A percentile compares a stretch with the other conserved stretches of the same genome.
Evolutionary conservation across 192 early-diverging fungal genomes (phyloP).

Genomic region (Umbelopsis isabellina): DNA sequence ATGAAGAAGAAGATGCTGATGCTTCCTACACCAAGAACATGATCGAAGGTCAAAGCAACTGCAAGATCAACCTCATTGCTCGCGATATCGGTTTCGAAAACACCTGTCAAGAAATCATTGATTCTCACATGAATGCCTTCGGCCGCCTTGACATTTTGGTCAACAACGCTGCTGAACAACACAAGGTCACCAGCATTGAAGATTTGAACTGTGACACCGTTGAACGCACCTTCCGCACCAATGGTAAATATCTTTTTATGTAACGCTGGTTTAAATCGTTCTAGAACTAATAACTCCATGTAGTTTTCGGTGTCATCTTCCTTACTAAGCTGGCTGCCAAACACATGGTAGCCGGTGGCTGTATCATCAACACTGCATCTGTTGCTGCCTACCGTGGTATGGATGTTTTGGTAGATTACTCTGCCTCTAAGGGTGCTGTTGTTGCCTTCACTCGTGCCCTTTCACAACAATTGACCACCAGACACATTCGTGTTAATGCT

Average conservation of each 20-base stretch:
- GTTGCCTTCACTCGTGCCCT: slow-evolving; percentile 58
- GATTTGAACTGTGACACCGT: slow-evolving; percentile 45
- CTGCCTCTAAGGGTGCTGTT: slow-evolving; percentile 57
- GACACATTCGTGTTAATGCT: slow-evolving; percentile 57
- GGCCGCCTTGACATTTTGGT: slow-evolving; percentile 48
- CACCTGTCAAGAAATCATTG: slow-evolving; percentile 44
- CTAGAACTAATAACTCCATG: slow-evolving; percentile 3
- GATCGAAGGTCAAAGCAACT: slow-evolving; percentile 38
- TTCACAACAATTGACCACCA: slow-evolving; percentile 44
- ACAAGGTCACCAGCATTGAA: slow-evolving; percentile 40
- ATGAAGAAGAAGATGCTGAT: slow-evolving; percentile 58
- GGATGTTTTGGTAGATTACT: slow-evolving; percentile 52
- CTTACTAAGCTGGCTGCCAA: slow-evolving; percentile 49
- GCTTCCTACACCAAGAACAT: slow-evolving; percentile 46
- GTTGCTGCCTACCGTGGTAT: slow-evolving; percentile 57
- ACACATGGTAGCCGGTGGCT: slow-evolving; percentile 44
- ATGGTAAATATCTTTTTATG: slow-evolving; percentile 31
- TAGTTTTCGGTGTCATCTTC: slow-evolving; percentile 54
- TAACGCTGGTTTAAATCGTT: background rate
- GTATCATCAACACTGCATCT: slow-evolving; percentile 56
- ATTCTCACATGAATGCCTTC: slow-evolving; percentile 42
- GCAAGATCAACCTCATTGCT: slow-evolving; percentile 39
- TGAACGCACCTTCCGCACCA: slow-evolving; percentile 53
- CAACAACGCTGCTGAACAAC: slow-evolving; percentile 50
- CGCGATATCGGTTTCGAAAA: slow-evolving; percentile 46